Evolutionary conservation across 1,139 yeast genomes (phyloP), one percentile per base, ranked within the genome.

Genomic region (Pichia sp.): DNA sequence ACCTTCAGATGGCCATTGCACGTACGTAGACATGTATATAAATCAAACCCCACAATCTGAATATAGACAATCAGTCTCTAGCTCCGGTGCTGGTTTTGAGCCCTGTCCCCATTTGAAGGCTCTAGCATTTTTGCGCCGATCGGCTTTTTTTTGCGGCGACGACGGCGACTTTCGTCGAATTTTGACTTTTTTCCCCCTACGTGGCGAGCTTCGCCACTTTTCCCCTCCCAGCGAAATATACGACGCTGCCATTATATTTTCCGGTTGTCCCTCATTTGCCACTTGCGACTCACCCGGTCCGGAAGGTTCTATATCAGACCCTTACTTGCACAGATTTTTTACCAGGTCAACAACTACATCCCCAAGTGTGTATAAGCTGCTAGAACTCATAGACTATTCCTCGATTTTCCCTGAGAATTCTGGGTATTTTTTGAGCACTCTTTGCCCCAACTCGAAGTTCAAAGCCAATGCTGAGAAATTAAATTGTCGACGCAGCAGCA

Each of bases 401-500:
- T 48, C 52, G 48, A 32, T 16, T 50, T 45, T 36, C 38, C 47
- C 29, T 42, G 52, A 31, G 42, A 49, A 42, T 49, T 49, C 42
- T 43, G 41, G 51, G 51, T 41, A 16, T 29, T 32, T 49, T 48
- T 42, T 42, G 51, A 42, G 51, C 31, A 49, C 30, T 32, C 13
- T 43, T 32, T 41, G 13, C 44, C 38, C 51, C 32, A 38, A 38
- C 15, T 42, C 29, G 42, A 43, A 49, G 32, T 49, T 49, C 19
- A 30, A 5, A 43, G 51, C 51, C 29, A 31, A 49, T 49, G 51
- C 51, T 49, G 40, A 49, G 41, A 49, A 49, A 42, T 49, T 49
- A 36, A 48, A 41, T 48, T 32, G 42, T 49, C 51, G 51, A 49
- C 51, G 51, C 51, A 49, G 51, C 51, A 49, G 51, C 51, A 49